Percentiles rank a stretch among this genome's conserved stretches.
phyloP scores from a whole-genome alignment of 176 grass and related monocot species.

The Aechmea fasciata region DNA sequence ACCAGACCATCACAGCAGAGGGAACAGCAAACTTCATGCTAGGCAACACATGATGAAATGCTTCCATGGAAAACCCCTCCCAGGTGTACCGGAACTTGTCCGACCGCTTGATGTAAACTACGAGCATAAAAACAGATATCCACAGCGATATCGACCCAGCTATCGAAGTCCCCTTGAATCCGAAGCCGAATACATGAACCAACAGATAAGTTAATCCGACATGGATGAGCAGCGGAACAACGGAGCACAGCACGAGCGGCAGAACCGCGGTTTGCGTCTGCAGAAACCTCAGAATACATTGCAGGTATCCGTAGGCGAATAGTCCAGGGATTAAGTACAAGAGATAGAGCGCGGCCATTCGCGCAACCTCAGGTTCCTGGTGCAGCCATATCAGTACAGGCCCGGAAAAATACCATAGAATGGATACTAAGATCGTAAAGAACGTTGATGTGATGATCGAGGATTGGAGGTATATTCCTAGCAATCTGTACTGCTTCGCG shows the following conservation, averaged over 20 bases:
- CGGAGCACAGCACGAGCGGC: constrained; percentile 66
- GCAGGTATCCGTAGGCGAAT: constrained; percentile 51
- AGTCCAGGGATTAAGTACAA: constrained; percentile 42
- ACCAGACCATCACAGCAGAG: constrained; percentile 94
- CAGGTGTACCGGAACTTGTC: constrained; percentile 42
- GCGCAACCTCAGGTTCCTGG: constrained; percentile 52
- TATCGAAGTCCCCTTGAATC: constrained; percentile 43
- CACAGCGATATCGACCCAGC: constrained; percentile 36
- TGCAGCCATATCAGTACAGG: constrained; percentile 41
- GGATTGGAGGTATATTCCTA: constrained; percentile 78
- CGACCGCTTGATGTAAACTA: constrained; percentile 35
- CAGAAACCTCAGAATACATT: constrained; percentile 71
- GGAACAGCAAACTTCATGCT: constrained; percentile 68
- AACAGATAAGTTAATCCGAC: constrained; percentile 38
- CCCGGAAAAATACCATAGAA: constrained; percentile 66
- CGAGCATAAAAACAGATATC: constrained; percentile 48
- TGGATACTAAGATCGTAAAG: constrained; percentile 43
- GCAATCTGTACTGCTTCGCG: constrained; percentile 46
- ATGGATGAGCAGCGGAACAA: constrained; percentile 39
- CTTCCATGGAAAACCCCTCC: constrained; percentile 55
- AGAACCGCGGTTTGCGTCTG: constrained; percentile 58
- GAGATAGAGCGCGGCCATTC: constrained; percentile 44
- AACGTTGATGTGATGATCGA: constrained; percentile 40
- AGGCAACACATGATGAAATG: constrained; percentile 47
- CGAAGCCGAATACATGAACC: constrained; percentile 44